Base-by-base conservation (phyloP, 306 rosid species). In the Vachellia pachyceras region DNA sequence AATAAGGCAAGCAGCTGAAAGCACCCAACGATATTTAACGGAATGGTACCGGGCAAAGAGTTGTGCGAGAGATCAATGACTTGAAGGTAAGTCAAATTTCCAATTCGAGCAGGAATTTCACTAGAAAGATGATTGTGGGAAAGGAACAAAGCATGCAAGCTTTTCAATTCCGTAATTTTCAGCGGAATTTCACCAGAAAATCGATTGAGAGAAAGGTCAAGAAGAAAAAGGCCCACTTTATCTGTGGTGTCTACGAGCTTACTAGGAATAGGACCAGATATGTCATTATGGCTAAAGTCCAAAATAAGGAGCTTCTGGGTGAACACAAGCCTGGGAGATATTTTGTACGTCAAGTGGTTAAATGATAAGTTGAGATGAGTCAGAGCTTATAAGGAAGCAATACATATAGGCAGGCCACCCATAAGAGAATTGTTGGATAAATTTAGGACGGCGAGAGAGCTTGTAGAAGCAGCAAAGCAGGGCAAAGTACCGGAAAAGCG, bases 61-160 rank as follows among this genome's bases (percentile, higher is more conserved):
- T 96, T 96, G 88, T 93, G 88, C 5, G 99, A 93, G 85, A 96
- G 92, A 90, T 96, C 99, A 82, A 96, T 88, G 85, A 93, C 97
- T 91, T 93, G 97, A 72, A 96, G 99, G 84, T 93, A 96, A 76
- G 98, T 96, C 79, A 96, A 76, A 46, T 93, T 93, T 76, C 99
- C 99, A 58, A 96, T 93, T 75, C 98, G 89, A 9, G 91, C 92
- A 39, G 99, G 99, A 82, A 96, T 96, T 78, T 92, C 93, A 65
- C 99, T 98, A 37, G 88, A 84, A 20, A 96, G 99, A 81, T 85
- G 86, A 85, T 96, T 96, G 88, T 92, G 91, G 35, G 98, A 96
- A 72, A 96, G 94, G 82, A 96, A 92, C 90, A 96, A 88, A 76
- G 98, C 99, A 91, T 96, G 98, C 93, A 96, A 89, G 82, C 94